Conservation (phyloP, 1,139 yeast species). For the Yamadazyma mexicana region DNA sequence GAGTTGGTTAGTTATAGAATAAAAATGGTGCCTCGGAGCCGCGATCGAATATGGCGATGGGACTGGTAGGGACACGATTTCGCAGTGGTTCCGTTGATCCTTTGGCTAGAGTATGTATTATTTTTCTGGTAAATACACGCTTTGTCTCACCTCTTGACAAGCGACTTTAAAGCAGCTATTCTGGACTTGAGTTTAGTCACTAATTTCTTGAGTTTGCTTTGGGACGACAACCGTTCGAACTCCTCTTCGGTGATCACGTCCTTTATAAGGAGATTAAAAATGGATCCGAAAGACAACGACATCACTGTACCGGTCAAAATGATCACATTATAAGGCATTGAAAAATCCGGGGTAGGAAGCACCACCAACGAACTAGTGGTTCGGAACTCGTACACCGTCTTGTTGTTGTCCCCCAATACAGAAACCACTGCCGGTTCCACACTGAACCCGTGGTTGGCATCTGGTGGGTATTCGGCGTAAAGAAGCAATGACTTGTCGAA, state of each 20-base stretch:
- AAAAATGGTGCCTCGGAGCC: not conserved
- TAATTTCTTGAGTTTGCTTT: constrained; percentile 24
- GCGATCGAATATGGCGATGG: not conserved
- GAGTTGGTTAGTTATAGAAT: not conserved
- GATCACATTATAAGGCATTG: constrained; percentile 98
- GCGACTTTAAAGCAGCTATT: constrained; percentile 7
- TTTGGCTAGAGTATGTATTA: too few species aligned
- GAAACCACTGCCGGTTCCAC: constrained; percentile 86
- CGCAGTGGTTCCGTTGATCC: too few species aligned
- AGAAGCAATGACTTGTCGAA: constrained; percentile 85
- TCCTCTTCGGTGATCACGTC: constrained; percentile 77
- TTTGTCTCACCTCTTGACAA: constrained; percentile 3
- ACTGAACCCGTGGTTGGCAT: constrained; percentile 97
- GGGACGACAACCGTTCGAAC: constrained; percentile 45
- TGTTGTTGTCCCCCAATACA: constrained; percentile 31
- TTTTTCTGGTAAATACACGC: not conserved
- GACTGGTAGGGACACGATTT: too few species aligned
- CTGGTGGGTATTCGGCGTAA: constrained; percentile 96
- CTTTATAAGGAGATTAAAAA: constrained; percentile 77
- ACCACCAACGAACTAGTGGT: constrained; percentile 84
- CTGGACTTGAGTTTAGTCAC: constrained; percentile 9
- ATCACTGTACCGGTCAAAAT: constrained; percentile 90
- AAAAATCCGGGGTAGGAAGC: constrained; percentile 95
- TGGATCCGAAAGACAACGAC: constrained; percentile 87
- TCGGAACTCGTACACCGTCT: constrained; percentile 57